Base-by-base conservation (phyloP, 768 basidiomycete species). In the Chlorophyllum brunneum region DNA sequence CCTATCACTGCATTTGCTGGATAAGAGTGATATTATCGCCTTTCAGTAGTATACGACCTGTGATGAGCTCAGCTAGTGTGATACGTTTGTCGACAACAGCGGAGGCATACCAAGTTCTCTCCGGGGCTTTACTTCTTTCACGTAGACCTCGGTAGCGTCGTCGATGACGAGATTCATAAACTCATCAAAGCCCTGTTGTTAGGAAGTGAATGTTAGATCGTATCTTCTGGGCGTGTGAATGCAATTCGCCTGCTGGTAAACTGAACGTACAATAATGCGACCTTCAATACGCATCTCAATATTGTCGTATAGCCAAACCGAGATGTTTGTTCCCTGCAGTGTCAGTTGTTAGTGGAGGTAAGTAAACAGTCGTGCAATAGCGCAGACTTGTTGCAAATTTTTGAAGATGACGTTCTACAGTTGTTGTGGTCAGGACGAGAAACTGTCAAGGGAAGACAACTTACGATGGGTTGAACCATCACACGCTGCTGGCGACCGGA, bases 21-120 rank as follows among this genome's bases (percentile, higher is more conserved):
- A 98, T 95, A 48, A 95, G 81, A n/a, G 95, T 98, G 64, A 98
- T 98, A 66, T 95, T 97, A 66, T 98, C 95, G 54, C 95, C 95
- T 71, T 98, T 98, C 58, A 98, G 77, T 59, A 98, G 76, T 67
- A 98, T 92, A 53, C 95, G 91, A 16, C 95, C 95, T 98, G 61
- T 9, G 54, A 30, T 59, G 40, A 40, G 31, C 15, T 26, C 45
- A 0, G 49, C 16, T 51, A 37, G 30, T 54, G 22, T 46, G 59
- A 26, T 23, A 22, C 51, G 51, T 26, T 11, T 20, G 15, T 48
- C 40, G 54, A 47, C 44, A 46, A 18, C n/a, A 36, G 40, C 36
- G 8, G 37, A 51, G 27, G 9, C 81, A 51, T 58, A 93, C 94
- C 95, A 34, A 98, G 75, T 56, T 92, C 84, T 69, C 83, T 74